A percentile compares a stretch with the other conserved stretches of the same genome.
These are phyloP conservation scores for Lactarius akahatsu DNA, from an alignment of 768 basidiomycete species.

Conservation along the genomic window DNA sequence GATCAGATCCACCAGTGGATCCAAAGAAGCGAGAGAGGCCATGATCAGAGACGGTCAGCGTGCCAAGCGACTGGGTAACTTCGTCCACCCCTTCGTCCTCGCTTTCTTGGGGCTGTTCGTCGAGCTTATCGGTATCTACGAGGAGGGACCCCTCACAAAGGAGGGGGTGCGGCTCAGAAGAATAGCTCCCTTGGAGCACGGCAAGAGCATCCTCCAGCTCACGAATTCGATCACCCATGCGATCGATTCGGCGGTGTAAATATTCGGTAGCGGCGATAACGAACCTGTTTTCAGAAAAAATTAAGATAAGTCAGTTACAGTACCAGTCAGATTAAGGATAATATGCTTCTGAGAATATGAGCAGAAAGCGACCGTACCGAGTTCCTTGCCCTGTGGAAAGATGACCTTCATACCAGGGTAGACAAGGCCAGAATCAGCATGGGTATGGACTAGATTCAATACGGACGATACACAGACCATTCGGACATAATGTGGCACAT, in stretches of 20 bases:
- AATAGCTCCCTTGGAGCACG: conserved; percentile 56
- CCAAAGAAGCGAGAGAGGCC: conserved; percentile 75
- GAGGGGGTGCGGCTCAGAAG: conserved; percentile 58
- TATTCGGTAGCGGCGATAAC: conserved; percentile 66
- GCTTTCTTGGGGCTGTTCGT: conserved; percentile 45
- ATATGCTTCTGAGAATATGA: no score
- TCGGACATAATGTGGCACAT: conserved; percentile 69
- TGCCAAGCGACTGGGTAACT: conserved; percentile 58
- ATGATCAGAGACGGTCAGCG: conserved; percentile 65
- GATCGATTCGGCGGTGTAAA: conserved; percentile 61
- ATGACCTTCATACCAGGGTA: conserved; percentile 45
- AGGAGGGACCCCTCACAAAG: conserved; percentile 54
- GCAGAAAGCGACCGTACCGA: conserved; percentile 50
- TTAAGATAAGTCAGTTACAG: neutral
- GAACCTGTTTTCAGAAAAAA: conserved; percentile 42
- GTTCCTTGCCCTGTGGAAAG: conserved; percentile 80
- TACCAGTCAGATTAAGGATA: conserved; percentile 1
- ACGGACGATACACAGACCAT: conserved; percentile 44
- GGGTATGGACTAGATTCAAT: conserved; percentile 26
- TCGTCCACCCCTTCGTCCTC: conserved; percentile 32
- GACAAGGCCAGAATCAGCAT: neutral
- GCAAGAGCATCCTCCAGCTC: conserved; percentile 69
- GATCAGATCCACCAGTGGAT: conserved; percentile 69
- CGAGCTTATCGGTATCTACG: conserved; percentile 51
- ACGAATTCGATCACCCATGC: conserved; percentile 67